Evolutionary conservation across 441 rosid genomes (phyloP).

Genomic region (Populus hybrid): DNA sequence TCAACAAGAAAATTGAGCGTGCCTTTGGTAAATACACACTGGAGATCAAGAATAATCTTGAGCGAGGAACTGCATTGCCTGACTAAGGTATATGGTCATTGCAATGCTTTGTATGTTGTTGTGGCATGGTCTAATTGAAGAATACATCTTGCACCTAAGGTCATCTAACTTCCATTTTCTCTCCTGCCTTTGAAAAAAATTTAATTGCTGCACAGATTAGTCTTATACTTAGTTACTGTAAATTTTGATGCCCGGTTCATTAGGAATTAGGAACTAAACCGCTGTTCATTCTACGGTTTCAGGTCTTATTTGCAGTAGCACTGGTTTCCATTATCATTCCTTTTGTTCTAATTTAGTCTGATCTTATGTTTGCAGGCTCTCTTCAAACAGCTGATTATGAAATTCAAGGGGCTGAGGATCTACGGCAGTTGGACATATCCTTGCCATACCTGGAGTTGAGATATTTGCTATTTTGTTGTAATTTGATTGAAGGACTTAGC

Average conservation of each 20-base stretch:
- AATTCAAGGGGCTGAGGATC: neutral
- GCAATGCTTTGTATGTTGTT: neutral
- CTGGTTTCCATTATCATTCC: neutral
- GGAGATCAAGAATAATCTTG: slow-evolving; percentile 94
- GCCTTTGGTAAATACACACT: slow-evolving; percentile 88
- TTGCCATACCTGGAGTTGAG: neutral
- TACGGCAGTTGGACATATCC: neutral
- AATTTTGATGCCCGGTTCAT: neutral
- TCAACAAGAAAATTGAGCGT: slow-evolving; percentile 93
- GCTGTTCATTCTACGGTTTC: neutral
- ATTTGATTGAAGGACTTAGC: neutral
- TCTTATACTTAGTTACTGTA: neutral
- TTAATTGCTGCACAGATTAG: too few species aligned
- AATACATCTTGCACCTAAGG: neutral
- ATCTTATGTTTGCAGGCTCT: neutral
- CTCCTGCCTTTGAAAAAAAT: neutral
- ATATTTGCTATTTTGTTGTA: neutral
- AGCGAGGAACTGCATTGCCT: slow-evolving; percentile 91
- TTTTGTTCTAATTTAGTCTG: neutral
- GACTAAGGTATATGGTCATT: slow-evolving; percentile 46
- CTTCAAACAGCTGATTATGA: neutral
- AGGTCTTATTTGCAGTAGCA: neutral
- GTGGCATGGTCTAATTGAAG: neutral
- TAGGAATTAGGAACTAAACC: neutral
- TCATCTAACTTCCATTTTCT: neutral